These are phyloP conservation scores for Mycocalia duriaeana DNA, from an alignment of 1,284 basidiomycete species.

Conservation along the genomic window DNA sequence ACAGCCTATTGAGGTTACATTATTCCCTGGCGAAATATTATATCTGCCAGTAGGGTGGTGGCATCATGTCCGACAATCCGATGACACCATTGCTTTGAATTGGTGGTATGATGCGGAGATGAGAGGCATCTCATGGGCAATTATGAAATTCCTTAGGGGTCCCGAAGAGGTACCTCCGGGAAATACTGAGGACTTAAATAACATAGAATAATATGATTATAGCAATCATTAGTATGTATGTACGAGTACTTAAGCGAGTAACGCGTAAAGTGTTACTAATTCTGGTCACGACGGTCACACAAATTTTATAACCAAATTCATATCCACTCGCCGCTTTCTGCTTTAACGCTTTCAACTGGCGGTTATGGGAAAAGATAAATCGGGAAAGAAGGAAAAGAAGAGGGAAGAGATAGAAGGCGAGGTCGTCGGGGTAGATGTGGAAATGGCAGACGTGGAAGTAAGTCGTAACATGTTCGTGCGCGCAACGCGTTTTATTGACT, in stretches of 20 bases:
- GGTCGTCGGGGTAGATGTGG: conserved; percentile 41
- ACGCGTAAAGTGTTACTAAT: conserved; percentile 9
- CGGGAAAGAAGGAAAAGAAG: conserved; percentile 65
- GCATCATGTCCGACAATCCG: conserved; percentile 76
- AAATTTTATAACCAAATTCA: conserved; percentile 11
- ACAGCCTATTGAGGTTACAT: conserved; percentile 59
- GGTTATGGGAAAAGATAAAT: conserved; percentile 65
- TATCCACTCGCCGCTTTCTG: conserved; percentile 4
- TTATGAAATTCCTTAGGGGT: conserved; percentile 58
- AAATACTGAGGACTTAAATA: conserved; percentile 13
- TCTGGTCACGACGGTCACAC: conserved; percentile 19
- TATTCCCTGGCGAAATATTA: conserved; percentile 74
- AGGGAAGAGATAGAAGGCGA: conserved; percentile 41
- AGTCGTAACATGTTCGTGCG: not conserved
- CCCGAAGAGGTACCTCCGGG: conserved; percentile 28
- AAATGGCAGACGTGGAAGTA: conserved; percentile 40
- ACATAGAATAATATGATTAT: not conserved
- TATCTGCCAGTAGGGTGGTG: conserved; percentile 90
- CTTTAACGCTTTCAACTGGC: conserved; percentile 1
- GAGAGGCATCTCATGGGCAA: conserved; percentile 63
- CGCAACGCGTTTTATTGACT: not conserved
- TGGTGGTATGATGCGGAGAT: conserved; percentile 86
- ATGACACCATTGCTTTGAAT: conserved; percentile 73
- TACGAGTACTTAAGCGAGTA: not conserved
- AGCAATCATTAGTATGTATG: not conserved